Base-by-base conservation (phyloP, 352 stramenopile genomes). In the Globisporangium rhizosaccharum region DNA sequence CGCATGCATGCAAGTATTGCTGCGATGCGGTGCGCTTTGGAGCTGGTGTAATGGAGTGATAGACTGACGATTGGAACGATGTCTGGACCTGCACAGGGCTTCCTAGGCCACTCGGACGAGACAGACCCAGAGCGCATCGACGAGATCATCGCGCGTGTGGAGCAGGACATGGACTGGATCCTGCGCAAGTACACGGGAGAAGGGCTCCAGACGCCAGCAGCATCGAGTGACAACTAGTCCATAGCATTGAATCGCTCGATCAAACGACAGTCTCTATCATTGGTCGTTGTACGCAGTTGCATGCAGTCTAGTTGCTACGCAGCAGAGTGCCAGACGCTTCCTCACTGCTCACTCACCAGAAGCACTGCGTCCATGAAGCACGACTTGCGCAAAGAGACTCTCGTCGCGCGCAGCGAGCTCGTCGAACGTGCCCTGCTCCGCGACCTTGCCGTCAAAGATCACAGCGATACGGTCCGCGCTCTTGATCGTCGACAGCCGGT, bases 401-500 rank as follows among this genome's bases (percentile, higher is more conserved):
- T 89, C 72, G 4, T 76, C 28, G 50, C 85, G 68, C 56, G 67
- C 59, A 25, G 85, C 76, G 12, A 94, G 66, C 59, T 89, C 67
- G 25, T 69, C 61, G 42, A 90, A 94, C 11, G 80, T 88, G 44
- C 85, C 84, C 57, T 94, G 58, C 55, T 96, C 87, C 3, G 80
- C 70, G 15, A 96, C 69, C 25, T 53, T 52, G 30, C 86, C 85
- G 39, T 88, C 30, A 36, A 36, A 36, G 30, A 36, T 36, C 30
- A 36, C 30, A 8, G 30, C 30, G 30, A 36, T 36, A 1, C 30
- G 30, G 30, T 36, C 30, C 30, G 30, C 3, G 30, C 30, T 89
- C 70, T 92, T 87, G 69, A 98, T 96, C 17, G 93, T 98, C 48
- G 88, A 90, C 36, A 99, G 67, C 28, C 97, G 83, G 68, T 99